A percentile compares a stretch with the other conserved stretches of the same genome.
Conservation (phyloP, 495 filamentous ascomycete genomes). For the Corynascus novoguineensis region DNA sequence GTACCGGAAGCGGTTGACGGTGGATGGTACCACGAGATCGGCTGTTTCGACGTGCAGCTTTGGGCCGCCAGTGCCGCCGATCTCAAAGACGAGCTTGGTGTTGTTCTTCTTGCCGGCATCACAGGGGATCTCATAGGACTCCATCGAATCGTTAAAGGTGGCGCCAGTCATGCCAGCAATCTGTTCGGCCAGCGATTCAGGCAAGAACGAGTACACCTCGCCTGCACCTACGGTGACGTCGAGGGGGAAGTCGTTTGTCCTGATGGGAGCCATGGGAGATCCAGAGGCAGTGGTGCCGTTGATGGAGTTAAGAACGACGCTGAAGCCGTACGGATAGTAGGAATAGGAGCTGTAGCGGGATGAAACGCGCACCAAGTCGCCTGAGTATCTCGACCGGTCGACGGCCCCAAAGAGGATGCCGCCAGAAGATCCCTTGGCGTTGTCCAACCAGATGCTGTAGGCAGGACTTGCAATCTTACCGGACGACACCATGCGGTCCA, state of each 20-base stretch:
- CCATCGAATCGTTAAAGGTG: conserved; percentile 35
- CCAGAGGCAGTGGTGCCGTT: conserved; percentile 25
- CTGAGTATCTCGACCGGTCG: conserved; percentile 66
- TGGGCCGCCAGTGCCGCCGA: conserved; percentile 44
- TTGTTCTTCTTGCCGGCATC: conserved; percentile 43
- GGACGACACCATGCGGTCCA: conserved; percentile 56
- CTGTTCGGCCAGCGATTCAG: conserved; percentile 49
- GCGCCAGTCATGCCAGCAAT: conserved; percentile 59
- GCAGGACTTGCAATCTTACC: conserved; percentile 64
- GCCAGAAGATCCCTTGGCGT: conserved; percentile 56
- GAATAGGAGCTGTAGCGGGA: no score
- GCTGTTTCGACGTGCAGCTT: conserved; percentile 57
- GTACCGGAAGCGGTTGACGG: neutral
- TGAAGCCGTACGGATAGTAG: conserved; percentile 53
- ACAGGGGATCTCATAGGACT: conserved; percentile 59
- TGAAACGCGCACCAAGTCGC: conserved; percentile 58
- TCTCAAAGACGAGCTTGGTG: conserved; percentile 54
- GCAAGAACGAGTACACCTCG: conserved; percentile 68
- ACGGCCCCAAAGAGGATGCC: conserved; percentile 79
- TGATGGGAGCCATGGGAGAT: conserved; percentile 36
- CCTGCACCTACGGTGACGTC: conserved; percentile 53
- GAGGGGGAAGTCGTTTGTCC: conserved; percentile 56
- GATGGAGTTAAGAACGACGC: conserved; percentile 54
- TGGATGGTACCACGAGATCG: conserved; percentile 56
- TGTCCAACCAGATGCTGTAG: conserved; percentile 78